Base-by-base conservation (phyloP, 2,329 filamentous ascomycete species). In the Colletotrichum godetiae region DNA sequence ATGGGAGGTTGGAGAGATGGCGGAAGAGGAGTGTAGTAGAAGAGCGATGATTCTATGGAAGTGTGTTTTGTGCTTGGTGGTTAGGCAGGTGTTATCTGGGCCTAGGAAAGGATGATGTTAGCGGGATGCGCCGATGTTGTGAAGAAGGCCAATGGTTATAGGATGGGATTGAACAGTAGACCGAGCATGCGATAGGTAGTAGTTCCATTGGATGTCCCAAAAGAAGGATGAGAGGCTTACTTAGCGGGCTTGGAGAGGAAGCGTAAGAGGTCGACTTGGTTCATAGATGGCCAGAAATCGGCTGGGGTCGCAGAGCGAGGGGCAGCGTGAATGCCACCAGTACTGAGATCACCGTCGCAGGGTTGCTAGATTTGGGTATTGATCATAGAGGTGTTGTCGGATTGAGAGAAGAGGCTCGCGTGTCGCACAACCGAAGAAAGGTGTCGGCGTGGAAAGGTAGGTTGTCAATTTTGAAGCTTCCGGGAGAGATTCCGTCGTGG, bases 181-280 rank as follows among this genome's bases (percentile, higher is more conserved):
- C 6, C 5, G 29, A 24, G 33, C 24, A 37, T 33, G 56, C 19
- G 52, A 5, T 24, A 19, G 24, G 27, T 22, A 5, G 13, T n/a
- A 49, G 6, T 12, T 13, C 19, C 37, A 24, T 10, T 15, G 4
- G 22, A 33, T 15, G 4, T 62, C 6, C 1, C 11, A 5, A 24
- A 10, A 53, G 22, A 1, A 31, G 31, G 5, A 58, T 7, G 19
- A 19, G 46, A 22, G 33, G 87, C 93, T 82, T 86, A 97, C 95
- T 97, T 97, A 85, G 94, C 94, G 82, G 95, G 95, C 89, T 97
- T 97, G 83, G 94, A 97, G 80, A 98, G 91, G 88, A 97, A 97
- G 87, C 95, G 94, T 82, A 97, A 91, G 81, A 97, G 92, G 86
- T 97, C 94, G 87, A 92, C 93, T 84, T 90, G 92, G 93, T 91